phyloP scores from a whole-genome alignment of 192 early-diverging fungal genomes.

The Linnemannia hyalina region DNA sequence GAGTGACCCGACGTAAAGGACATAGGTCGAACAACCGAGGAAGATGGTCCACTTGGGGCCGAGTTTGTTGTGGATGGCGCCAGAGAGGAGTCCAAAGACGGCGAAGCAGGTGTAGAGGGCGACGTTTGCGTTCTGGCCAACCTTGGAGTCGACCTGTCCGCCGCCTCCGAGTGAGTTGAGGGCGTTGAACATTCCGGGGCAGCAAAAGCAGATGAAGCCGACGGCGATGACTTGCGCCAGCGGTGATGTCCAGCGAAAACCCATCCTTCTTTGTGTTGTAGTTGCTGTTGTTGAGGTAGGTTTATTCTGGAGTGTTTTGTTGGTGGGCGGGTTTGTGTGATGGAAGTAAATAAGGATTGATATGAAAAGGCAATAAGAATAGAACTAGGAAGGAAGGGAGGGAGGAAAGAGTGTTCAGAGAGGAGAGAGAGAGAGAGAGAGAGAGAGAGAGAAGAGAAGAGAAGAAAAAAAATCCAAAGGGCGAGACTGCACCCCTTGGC shows the following conservation, averaged over 20 bases:
- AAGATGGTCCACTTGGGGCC: slow-evolving; percentile 76
- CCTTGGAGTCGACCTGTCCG: slow-evolving; percentile 68
- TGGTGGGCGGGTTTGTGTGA: neutral
- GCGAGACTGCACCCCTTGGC: neutral
- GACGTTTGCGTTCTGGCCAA: slow-evolving; percentile 76
- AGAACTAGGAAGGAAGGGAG: neutral
- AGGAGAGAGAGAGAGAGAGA: no score
- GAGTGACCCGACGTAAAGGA: slow-evolving; percentile 82
- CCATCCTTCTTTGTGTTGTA: neutral
- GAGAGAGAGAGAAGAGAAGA: no score
- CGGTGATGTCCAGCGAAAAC: slow-evolving; percentile 61
- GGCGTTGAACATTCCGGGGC: slow-evolving; percentile 83
- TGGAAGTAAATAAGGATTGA: neutral
- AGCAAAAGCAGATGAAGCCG: slow-evolving; percentile 76
- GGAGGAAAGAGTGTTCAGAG: neutral
- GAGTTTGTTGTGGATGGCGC: slow-evolving; percentile 80
- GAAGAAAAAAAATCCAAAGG: no score
- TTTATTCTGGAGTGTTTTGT: neutral
- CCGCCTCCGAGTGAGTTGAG: slow-evolving; percentile 69
- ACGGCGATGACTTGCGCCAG: slow-evolving; percentile 76
- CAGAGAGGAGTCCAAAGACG: slow-evolving; percentile 78
- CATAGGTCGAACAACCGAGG: slow-evolving; percentile 76
- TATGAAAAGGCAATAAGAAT: neutral
- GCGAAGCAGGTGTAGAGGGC: slow-evolving; percentile 82
- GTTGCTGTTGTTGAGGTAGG: neutral